Evolutionary conservation across 2,329 filamentous ascomycete species (phyloP), one percentile per base, ranked within the genome.

Genomic region (Dactylella cylindrospora): DNA sequence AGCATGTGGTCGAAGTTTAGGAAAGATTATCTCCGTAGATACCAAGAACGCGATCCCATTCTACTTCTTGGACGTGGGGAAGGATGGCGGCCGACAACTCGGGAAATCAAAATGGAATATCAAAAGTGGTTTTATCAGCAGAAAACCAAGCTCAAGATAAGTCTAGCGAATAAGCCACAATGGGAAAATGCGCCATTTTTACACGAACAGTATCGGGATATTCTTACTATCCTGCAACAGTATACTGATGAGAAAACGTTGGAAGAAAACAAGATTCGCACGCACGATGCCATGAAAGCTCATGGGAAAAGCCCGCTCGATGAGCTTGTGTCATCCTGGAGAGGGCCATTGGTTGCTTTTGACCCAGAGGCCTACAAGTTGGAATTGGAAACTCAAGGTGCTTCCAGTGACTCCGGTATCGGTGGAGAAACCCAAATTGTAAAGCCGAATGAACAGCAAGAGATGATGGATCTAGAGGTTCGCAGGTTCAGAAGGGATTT

Each of bases 1-100:
- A 61, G 55, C 29, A 53, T 61, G 12, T 61, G 47, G 47, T 36
- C 41, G 28, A 61, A 40, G 31, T 61, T 61, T 36, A 61, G 49
- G n/a, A 17, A 15, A 1, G 39, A 61, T 15, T 61, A 53, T 12
- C 38, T 46, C 17, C 39, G 29, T 6, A 26, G 55, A 13, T 61
- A 52, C 19, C 40, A 49, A 12, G 36, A 35, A 3, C 47, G 55
- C 13, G 55, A 61, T 13, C 55, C 40, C n/a, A 45, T 31, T n/a
- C 25, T 61, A 20, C 50, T 61, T 23, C 15, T 53, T 15, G 55
- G 55, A 5, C 50, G 55, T 17, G 10, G 35, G 29, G 26, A 28
- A 5, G 15, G 29, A 26, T 61, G 55, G 55, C 52, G 36, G 13
- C 55, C 55, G 8, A 41, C 55, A 3, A 15, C 28, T 15, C 28